Base-by-base conservation (phyloP, 2,329 filamentous ascomycete genomes). In the Fusarium sp. region DNA sequence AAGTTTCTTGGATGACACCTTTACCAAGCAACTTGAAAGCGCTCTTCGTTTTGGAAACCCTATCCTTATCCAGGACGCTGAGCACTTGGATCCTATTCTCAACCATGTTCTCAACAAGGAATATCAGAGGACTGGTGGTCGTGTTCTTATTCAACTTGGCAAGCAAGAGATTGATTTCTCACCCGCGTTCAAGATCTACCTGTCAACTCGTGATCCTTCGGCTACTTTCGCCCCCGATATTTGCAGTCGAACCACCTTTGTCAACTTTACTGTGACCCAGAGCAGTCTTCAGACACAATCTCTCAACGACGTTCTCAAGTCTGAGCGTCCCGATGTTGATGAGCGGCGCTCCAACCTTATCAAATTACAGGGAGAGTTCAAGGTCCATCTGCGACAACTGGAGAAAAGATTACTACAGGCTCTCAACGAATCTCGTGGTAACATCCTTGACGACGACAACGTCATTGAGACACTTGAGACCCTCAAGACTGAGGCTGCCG, bases 141-240 rank as follows among this genome's bases (percentile, higher is more conserved):
- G 96, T 87, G 95, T 98, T 47, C 90, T 99, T 56, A 99, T 99
- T 70, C 96, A 99, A 81, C 92, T 99, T 43, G 96, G 96, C 76
- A 98, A 96, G 82, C 97, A 99, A 81, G 94, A 99, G 82, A 99
- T 99, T 72, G 96, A 99, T 81, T 99, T 99, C 82, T 99, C 96
- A 53, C 95, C 96, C 3, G 90, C 94, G 1, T 99, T 99, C 87
- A 96, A 92, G 82, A 87, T 99, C 32, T 99, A 97, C 80, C 85
- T 99, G 41, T 98, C 95, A 1, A 99, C 97, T 3, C 88, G 95
- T 76, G 96, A 99, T 83, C 97, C 97, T 2, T 99, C 97, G 44
- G 95, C 96, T 27, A 93, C 91, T 10, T 99, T 99, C 79, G 90
- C 96, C 10, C 97, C 96, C 1, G 96, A 99, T 78, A 94, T 99